phyloP scores from a whole-genome alignment of 2,329 filamentous ascomycete species.

The Stachybotrys chartarum region DNA sequence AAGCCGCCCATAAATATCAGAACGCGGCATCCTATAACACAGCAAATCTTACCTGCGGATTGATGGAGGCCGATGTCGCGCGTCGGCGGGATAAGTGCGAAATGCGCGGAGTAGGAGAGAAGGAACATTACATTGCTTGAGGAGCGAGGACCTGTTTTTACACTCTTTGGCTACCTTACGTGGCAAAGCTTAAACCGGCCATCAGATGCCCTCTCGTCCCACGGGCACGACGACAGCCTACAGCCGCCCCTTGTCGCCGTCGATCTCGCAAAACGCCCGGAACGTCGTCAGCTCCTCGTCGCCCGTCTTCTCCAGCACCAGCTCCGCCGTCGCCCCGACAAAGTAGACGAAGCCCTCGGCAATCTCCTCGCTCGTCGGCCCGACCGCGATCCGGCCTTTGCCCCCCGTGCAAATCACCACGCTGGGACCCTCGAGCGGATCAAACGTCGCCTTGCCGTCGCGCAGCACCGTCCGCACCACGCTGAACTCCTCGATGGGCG shows the following conservation, averaged over 20 bases:
- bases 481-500: conserved; percentile 92
- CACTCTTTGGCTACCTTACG: too few species aligned
- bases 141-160: too few species aligned
- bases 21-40: too few species aligned
- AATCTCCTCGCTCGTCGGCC: conserved; percentile 69
- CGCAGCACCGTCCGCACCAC: conserved; percentile 77
- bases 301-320: conserved; percentile 63
- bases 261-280: conserved; percentile 88
- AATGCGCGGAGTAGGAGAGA: too few species aligned
- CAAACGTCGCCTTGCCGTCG: conserved; percentile 78
- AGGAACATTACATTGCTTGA: too few species aligned
- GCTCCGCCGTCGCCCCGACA: conserved; percentile 81
- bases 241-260: conserved; percentile 29
- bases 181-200: not conserved
- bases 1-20: too few species aligned
- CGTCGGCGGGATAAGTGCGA: too few species aligned
- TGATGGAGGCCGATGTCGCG: too few species aligned
- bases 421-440: conserved; percentile 79
- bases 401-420: conserved; percentile 88
- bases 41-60: too few species aligned
- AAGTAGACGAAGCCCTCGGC: conserved; percentile 72
- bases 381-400: conserved; percentile 76
- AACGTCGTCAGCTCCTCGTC: conserved; percentile 77
- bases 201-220: not conserved
- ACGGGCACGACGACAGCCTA: conserved; percentile 4